These are phyloP conservation scores for Moniliella sp. DNA, from an alignment of 1,284 basidiomycete genomes.

Conservation along the genomic window DNA sequence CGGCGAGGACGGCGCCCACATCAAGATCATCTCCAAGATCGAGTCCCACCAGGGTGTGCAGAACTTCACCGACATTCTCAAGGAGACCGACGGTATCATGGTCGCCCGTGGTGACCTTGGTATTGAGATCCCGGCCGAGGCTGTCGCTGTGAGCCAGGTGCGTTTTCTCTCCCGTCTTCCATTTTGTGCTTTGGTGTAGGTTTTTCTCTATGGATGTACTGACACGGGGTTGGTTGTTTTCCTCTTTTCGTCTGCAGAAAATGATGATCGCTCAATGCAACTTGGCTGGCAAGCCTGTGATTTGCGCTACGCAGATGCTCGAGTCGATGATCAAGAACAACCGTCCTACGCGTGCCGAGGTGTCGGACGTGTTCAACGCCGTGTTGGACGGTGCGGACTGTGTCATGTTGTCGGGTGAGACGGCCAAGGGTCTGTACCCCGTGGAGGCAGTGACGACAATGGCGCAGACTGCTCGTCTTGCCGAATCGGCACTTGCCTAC, in stretches of 20 bases:
- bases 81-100: slow-evolving; percentile 34
- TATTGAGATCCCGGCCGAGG: slow-evolving; percentile 42
- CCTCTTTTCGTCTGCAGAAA: too few relatives aligned
- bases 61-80: slow-evolving; percentile 34
- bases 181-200: too few relatives aligned
- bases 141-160: slow-evolving; percentile 33
- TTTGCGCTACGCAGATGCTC: slow-evolving; percentile 98
- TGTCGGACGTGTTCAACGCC: slow-evolving; percentile 32
- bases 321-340: slow-evolving; percentile 45
- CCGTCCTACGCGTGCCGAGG: slow-evolving; percentile 32
- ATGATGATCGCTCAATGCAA: slow-evolving; percentile 35
- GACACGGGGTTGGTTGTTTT: too few relatives aligned
- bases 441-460: slow-evolving; percentile 37
- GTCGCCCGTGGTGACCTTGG: slow-evolving; percentile 34
- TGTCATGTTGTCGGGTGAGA: slow-evolving; percentile 33
- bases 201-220: too few relatives aligned
- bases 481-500: slow-evolving; percentile 32
- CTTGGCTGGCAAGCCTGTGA: slow-evolving; percentile 52
- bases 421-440: slow-evolving; percentile 32
- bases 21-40: slow-evolving; percentile 33
- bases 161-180: too few relatives aligned
- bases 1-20: slow-evolving; percentile 30
- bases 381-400: slow-evolving; percentile 33
- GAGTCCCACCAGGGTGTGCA: slow-evolving; percentile 34
- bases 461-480: slow-evolving; percentile 33